Percentiles rank a stretch among this genome's conserved stretches.
phyloP scores from a whole-genome alignment of 140 eudicot species.

The Ambrosia hybrid region DNA sequence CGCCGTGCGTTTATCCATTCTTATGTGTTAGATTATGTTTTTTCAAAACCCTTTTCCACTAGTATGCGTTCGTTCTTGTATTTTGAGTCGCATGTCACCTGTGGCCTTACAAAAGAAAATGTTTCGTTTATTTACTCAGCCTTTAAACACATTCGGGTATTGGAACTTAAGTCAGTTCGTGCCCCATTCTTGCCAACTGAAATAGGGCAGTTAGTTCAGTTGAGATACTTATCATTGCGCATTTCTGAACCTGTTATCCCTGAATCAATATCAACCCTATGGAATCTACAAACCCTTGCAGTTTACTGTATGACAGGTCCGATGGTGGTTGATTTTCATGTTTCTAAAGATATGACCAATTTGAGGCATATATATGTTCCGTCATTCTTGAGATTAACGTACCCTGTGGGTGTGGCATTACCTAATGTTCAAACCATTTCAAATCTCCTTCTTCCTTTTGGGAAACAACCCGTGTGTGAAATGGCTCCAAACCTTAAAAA shows the following conservation, averaged over 20 bases:
- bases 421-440: constrained; percentile 12
- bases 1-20: constrained; percentile 23
- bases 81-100: not conserved
- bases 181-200: constrained; percentile 20
- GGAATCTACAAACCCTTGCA: constrained; percentile 17
- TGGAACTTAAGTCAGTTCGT: constrained; percentile 5
- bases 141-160: not conserved
- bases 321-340: not conserved
- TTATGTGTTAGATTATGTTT: constrained; percentile 14
- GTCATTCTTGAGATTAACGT: constrained; percentile 2
- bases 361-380: constrained; percentile 22
- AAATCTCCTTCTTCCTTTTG: constrained; percentile 22
- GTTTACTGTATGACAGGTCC: not conserved
- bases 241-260: constrained; percentile 8
- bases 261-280: constrained; percentile 13
- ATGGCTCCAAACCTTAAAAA: constrained; percentile 25
- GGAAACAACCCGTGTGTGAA: constrained; percentile 21
- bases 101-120: not conserved
- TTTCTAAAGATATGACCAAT: constrained; percentile 20
- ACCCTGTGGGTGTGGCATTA: constrained; percentile 15
- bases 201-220: constrained; percentile 25
- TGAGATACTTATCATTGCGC: constrained; percentile 29
- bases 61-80: constrained; percentile 27
- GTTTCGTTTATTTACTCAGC: constrained; percentile 8
- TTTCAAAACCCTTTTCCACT: constrained; percentile 20